Percentiles rank a stretch among this genome's conserved stretches.
Evolutionary conservation across 371 early-diverging fungal species (phyloP).

Genomic region (Syncephalastrum monosporum): DNA sequence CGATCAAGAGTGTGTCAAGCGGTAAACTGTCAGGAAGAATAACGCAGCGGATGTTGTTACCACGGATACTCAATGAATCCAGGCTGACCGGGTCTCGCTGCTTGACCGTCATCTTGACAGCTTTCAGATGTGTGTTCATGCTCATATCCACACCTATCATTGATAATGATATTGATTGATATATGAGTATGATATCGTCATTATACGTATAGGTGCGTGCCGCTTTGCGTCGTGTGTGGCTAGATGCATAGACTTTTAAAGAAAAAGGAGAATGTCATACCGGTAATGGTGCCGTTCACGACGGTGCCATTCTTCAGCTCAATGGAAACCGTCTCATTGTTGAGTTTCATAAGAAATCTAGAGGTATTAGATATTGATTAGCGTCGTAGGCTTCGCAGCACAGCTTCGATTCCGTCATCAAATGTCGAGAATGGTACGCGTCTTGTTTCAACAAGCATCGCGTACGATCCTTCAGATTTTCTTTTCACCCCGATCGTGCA

Average conservation of each 20-base stretch:
- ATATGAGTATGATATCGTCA: background rate
- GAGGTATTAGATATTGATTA: background rate
- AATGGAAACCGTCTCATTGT: slow-evolving; percentile 92
- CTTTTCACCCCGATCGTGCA: background rate
- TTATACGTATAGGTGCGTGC: too few species aligned
- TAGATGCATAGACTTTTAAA: too few species aligned
- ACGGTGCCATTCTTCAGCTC: slow-evolving; percentile 96
- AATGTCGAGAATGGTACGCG: too few species aligned
- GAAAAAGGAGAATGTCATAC: slow-evolving; percentile 24
- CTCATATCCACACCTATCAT: slow-evolving; percentile 91
- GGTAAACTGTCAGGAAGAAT: slow-evolving; percentile 95
- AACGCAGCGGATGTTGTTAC: slow-evolving; percentile 93
- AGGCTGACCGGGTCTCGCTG: slow-evolving; percentile 88
- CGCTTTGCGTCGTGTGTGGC: too few species aligned
- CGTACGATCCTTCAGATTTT: too few species aligned
- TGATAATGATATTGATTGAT: background rate
- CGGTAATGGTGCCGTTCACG: slow-evolving; percentile 93
- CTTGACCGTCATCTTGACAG: slow-evolving; percentile 97
- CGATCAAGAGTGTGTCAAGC: slow-evolving; percentile 93
- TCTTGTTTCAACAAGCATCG: background rate
- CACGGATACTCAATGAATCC: slow-evolving; percentile 91
- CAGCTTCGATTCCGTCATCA: too few species aligned
- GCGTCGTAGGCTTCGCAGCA: background rate
- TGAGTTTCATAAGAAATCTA: slow-evolving; percentile 95
- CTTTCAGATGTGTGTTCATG: slow-evolving; percentile 98